Evolutionary conservation across 768 basidiomycete genomes (phyloP).

Genomic region (Boletus subcaerulescens): DNA sequence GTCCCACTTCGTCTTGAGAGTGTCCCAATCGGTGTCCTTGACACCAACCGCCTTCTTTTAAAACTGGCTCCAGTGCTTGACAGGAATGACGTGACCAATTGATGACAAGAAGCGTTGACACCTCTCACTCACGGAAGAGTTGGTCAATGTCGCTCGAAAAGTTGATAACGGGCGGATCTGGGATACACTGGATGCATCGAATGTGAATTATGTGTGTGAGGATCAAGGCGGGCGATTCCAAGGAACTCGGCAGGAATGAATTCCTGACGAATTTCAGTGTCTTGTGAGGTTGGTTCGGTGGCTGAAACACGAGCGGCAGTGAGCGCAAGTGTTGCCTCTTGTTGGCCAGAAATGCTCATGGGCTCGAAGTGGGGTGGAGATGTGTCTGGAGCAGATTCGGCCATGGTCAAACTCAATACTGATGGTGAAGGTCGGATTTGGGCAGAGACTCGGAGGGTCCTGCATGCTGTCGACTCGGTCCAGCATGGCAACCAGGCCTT

Average conservation of each 20-base stretch:
- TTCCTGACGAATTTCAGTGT: too few species aligned
- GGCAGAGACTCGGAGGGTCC: too few species aligned
- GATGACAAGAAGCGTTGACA: not conserved
- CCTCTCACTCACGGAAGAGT: not conserved
- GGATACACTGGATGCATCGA: not conserved
- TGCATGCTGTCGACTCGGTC: too few species aligned
- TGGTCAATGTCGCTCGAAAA: not conserved
- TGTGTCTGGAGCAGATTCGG: too few species aligned
- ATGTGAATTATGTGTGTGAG: not conserved
- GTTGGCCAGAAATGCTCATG: too few species aligned
- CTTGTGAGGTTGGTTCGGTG: not conserved
- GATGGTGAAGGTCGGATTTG: too few species aligned
- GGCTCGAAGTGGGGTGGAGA: too few species aligned
- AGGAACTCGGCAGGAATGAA: not conserved
- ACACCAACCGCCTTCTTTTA: not conserved
- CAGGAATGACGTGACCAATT: not conserved
- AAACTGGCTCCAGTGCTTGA: conserved; percentile 17
- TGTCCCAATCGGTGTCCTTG: conserved; percentile 9
- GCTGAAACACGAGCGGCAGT: too few species aligned
- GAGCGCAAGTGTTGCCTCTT: too few species aligned
- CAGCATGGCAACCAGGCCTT: too few species aligned
- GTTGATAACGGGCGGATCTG: not conserved
- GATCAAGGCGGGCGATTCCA: not conserved
- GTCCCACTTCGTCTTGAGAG: conserved; percentile 10
- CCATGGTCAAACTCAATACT: too few species aligned